Percentiles rank a stretch among this genome's conserved stretches.
Conservation (phyloP, 768 basidiomycete genomes). For the Podaxis sp. region DNA sequence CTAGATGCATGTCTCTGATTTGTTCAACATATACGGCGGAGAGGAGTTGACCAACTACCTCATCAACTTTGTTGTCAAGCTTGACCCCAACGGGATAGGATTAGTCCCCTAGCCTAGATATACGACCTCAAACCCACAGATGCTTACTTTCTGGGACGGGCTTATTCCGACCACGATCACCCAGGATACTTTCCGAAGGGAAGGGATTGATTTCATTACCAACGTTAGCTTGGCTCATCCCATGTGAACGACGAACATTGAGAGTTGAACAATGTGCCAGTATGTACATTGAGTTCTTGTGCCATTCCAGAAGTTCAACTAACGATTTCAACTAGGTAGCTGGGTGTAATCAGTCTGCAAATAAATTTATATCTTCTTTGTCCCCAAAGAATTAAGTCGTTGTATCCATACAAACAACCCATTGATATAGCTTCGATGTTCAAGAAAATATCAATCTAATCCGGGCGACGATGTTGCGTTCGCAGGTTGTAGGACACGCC, state of each 20-base stretch:
- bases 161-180: conserved; percentile 31
- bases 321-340: neutral
- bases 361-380: neutral
- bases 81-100: conserved; percentile 41
- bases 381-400: neutral
- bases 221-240: conserved; percentile 31
- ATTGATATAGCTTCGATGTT: neutral
- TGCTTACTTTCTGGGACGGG: conserved; percentile 41
- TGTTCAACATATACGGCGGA: conserved; percentile 33
- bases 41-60: conserved; percentile 34
- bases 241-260: neutral
- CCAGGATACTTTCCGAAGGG: conserved; percentile 41
- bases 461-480: conserved; percentile 30
- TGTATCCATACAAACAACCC: neutral
- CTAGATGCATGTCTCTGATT: conserved; percentile 41
- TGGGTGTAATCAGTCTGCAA: neutral
- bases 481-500: conserved; percentile 47
- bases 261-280: neutral
- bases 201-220: conserved; percentile 35
- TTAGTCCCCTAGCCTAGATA: conserved; percentile 46
- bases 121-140: conserved; percentile 27
- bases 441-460: conserved; percentile 36
- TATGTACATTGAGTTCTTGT: neutral
- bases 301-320: neutral
- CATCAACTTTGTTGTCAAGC: conserved; percentile 38